Percentiles rank a stretch among this genome's conserved stretches.
Evolutionary conservation across 805 yeast genomes (phyloP).

Genomic region (Starmerella floricola): DNA sequence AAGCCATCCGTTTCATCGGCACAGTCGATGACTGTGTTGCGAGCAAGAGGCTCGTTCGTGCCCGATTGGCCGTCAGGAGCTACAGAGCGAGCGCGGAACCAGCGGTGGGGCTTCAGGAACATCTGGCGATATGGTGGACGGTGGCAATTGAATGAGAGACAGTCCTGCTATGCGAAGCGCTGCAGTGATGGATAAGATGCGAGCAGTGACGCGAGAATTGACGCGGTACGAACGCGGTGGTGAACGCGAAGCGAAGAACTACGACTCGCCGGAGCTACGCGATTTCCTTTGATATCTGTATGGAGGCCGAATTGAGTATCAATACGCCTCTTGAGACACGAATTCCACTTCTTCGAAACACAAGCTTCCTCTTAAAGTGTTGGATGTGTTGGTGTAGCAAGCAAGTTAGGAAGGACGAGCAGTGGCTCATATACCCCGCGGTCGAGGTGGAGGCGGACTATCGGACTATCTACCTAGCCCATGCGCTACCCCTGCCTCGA

Average conservation of each 20-base stretch:
- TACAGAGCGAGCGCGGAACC: constrained; percentile 8
- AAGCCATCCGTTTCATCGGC: constrained; percentile 31
- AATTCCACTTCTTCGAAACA: no score
- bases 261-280: background rate
- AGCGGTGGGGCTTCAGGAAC: constrained; percentile 8
- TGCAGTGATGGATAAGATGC: no score
- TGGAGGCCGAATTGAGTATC: no score
- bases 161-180: no score
- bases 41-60: constrained; percentile 1
- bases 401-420: background rate
- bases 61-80: constrained; percentile 7
- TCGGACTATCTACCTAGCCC: background rate
- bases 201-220: no score
- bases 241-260: no score
- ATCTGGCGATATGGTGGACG: background rate
- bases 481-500: background rate
- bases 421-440: background rate
- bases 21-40: constrained; percentile 16
- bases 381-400: no score
- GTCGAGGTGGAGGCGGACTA: background rate
- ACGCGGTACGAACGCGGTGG: no score
- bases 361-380: no score
- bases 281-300: no score
- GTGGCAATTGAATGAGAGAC: no score
- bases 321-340: no score